Percentiles rank a stretch among this genome's conserved stretches.
Evolutionary conservation across 805 yeast genomes (phyloP).

Genomic region (Millerozyma acaciae): DNA sequence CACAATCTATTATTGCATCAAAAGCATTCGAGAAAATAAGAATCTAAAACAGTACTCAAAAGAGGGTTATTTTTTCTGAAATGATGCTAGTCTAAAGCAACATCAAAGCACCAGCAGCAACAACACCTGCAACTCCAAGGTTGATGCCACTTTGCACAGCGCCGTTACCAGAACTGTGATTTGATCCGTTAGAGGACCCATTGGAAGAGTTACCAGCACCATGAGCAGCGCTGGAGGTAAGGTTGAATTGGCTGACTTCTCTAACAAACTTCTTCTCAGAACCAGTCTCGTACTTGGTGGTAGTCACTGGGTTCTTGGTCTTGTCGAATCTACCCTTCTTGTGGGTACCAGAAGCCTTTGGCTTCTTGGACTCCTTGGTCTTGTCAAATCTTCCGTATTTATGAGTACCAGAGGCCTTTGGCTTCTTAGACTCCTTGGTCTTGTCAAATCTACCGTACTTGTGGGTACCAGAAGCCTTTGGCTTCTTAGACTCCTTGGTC

Average conservation of each 20-base stretch:
- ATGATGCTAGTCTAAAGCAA: too few species aligned
- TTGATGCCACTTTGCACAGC: conserved; percentile 18
- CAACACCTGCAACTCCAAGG: conserved; percentile 38
- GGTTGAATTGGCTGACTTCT: neutral
- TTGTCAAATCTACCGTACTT: conserved; percentile 55
- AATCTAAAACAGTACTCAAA: too few species aligned
- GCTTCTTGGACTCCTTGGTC: conserved; percentile 26
- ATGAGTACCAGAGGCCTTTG: conserved; percentile 22
- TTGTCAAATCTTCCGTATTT: conserved; percentile 29
- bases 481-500: conserved; percentile 25
- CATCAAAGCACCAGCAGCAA: conserved; percentile 50
- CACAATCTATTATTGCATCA: too few species aligned
- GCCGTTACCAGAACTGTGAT: conserved; percentile 22
- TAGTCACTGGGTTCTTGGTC: conserved; percentile 19
- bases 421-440: conserved; percentile 27
- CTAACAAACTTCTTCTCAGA: conserved; percentile 14
- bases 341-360: conserved; percentile 21
- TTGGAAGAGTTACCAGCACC: conserved; percentile 14
- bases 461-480: conserved; percentile 37
- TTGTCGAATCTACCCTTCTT: conserved; percentile 29
- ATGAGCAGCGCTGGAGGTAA: conserved; percentile 5
- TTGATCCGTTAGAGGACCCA: conserved; percentile 17
- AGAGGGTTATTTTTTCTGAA: too few species aligned
- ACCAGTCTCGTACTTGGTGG: conserved; percentile 1
- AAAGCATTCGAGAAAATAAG: too few species aligned